Conservation (phyloP, 164 flowering plant species). For the Piper longum region DNA sequence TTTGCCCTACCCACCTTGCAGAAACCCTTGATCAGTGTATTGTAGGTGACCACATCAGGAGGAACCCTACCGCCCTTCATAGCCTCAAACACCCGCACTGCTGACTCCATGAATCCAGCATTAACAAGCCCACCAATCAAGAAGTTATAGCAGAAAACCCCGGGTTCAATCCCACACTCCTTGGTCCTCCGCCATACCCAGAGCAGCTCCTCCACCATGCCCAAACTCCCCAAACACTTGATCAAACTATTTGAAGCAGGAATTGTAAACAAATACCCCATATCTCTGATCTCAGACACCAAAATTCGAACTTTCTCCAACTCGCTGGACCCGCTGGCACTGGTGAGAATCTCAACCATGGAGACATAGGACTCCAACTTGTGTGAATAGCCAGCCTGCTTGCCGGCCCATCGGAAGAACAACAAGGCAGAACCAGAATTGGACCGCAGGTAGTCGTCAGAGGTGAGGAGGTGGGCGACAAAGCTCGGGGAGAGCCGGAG, state of each 20-base stretch:
- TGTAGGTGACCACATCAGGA: slow-evolving; percentile 75
- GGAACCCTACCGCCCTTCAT: slow-evolving; percentile 53
- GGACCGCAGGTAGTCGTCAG: slow-evolving; percentile 12
- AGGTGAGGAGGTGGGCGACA: slow-evolving; percentile 34
- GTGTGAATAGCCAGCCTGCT: slow-evolving; percentile 43
- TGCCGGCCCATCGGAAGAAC: slow-evolving; percentile 71
- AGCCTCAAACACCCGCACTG: slow-evolving; percentile 67
- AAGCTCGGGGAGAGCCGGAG: slow-evolving; percentile 61
- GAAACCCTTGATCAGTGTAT: slow-evolving; percentile 84
- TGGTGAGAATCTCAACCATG: slow-evolving; percentile 32
- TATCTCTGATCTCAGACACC: slow-evolving; percentile 29
- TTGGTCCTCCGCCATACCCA: slow-evolving; percentile 91
- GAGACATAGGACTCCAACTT: slow-evolving; percentile 48
- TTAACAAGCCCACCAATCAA: slow-evolving; percentile 80
- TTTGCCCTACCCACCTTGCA: slow-evolving; percentile 52
- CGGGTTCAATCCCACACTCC: slow-evolving; percentile 70
- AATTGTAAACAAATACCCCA: slow-evolving; percentile 29
- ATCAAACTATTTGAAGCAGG: slow-evolving; percentile 48
- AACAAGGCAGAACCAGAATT: slow-evolving; percentile 33
- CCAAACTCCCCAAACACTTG: slow-evolving; percentile 56
- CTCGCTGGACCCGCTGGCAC: slow-evolving; percentile 27
- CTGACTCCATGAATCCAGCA: slow-evolving; percentile 58
- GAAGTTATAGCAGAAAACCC: slow-evolving; percentile 59
- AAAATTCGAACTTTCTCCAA: slow-evolving; percentile 24
- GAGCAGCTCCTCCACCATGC: slow-evolving; percentile 87